A percentile compares a stretch with the other conserved stretches of the same genome.
These are phyloP conservation scores for Vitis hybrid DNA, from an alignment of 177 flowering plant species.

Conservation along the genomic window DNA sequence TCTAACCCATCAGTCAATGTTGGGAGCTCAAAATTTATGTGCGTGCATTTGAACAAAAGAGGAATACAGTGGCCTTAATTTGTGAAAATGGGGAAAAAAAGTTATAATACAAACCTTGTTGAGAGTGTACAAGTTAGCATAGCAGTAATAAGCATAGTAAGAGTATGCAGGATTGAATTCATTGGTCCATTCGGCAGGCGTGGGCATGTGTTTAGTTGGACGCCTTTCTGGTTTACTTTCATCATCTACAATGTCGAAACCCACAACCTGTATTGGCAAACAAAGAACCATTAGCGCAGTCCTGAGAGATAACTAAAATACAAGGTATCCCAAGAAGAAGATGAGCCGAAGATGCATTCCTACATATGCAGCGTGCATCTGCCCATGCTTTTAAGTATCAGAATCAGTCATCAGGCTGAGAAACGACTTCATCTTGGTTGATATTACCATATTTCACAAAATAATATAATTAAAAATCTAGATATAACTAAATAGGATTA, in stretches of 20 bases:
- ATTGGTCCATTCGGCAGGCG: constrained; percentile 67
- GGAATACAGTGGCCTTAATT: too few species aligned
- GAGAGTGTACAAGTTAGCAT: constrained; percentile 58
- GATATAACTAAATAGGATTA: too few species aligned
- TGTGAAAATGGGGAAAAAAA: neutral
- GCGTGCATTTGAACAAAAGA: too few species aligned
- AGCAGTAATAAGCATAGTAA: constrained; percentile 61
- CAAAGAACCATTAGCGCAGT: neutral
- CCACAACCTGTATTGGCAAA: constrained; percentile 49
- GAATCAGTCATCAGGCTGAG: too few species aligned
- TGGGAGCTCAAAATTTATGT: too few species aligned
- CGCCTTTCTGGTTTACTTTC: constrained; percentile 75
- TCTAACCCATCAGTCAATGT: too few species aligned
- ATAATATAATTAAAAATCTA: too few species aligned
- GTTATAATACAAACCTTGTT: constrained; percentile 44
- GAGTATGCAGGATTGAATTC: constrained; percentile 67
- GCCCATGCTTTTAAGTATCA: too few species aligned
- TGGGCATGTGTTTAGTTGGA: constrained; percentile 72
- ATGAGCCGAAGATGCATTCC: too few species aligned
- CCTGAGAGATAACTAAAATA: neutral
- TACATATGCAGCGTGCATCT: too few species aligned
- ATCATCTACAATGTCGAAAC: constrained; percentile 69
- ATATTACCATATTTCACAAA: too few species aligned
- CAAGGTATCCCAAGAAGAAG: neutral
- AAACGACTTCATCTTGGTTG: too few species aligned